Evolutionary conservation across 495 filamentous ascomycete genomes (phyloP).

Genomic region (Daldinia concentrica): DNA sequence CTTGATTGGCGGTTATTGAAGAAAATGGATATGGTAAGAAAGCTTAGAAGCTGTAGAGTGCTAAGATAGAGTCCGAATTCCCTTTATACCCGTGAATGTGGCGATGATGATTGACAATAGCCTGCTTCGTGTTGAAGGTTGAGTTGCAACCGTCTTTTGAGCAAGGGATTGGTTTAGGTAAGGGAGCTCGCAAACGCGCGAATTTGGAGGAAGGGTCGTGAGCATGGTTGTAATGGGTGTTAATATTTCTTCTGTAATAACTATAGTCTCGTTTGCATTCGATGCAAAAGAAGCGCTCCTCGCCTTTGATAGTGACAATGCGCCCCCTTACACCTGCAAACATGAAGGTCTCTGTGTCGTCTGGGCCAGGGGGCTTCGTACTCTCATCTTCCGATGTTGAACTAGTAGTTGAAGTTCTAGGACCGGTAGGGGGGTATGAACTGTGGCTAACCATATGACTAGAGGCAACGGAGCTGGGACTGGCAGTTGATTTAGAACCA

Average conservation of each 20-base stretch:
- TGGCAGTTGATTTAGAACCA: not conserved
- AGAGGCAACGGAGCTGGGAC: not conserved
- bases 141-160: not conserved
- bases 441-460: not conserved
- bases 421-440: not conserved
- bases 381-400: not conserved
- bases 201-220: not conserved
- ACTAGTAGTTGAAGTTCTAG: not conserved
- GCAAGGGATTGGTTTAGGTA: not conserved
- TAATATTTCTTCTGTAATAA: no score
- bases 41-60: not conserved
- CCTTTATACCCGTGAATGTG: not conserved
- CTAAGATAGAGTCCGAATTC: not conserved
- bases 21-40: not conserved
- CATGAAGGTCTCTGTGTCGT: not conserved
- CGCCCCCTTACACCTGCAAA: not conserved
- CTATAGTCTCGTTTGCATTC: not conserved
- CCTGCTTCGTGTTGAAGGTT: not conserved
- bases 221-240: no score
- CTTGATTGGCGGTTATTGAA: not conserved
- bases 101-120: not conserved
- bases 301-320: not conserved
- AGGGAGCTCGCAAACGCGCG: not conserved
- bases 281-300: not conserved
- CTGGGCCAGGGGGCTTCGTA: not conserved